A percentile compares a stretch with the other conserved stretches of the same genome.
These are phyloP conservation scores for Phytophthora fragariae DNA, from an alignment of 352 stramenopile genomes.

Conservation along the genomic window DNA sequence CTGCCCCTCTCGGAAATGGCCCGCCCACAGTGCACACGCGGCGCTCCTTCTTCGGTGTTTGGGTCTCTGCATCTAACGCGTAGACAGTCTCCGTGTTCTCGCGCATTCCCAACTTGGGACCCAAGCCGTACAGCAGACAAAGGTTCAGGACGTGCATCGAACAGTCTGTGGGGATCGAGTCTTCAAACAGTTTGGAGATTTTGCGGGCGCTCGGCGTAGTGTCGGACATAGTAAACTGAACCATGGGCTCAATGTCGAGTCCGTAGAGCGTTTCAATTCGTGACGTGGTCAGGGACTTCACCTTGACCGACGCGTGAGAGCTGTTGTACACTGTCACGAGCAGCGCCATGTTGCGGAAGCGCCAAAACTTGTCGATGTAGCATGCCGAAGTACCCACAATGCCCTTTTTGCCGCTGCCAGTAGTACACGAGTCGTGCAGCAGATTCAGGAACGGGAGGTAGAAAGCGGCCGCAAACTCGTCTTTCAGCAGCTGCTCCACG, in stretches of 20 bases:
- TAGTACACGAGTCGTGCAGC: constrained; percentile 3
- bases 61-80: too few relatives aligned
- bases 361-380: background rate
- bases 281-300: too few relatives aligned
- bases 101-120: too few relatives aligned
- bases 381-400: too few relatives aligned
- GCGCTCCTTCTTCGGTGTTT: too few relatives aligned
- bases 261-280: too few relatives aligned
- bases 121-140: constrained; percentile 9
- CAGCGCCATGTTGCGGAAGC: too few relatives aligned
- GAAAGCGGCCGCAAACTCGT: background rate
- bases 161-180: constrained; percentile 2
- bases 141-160: constrained; percentile 16
- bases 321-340: too few relatives aligned
- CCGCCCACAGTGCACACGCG: too few relatives aligned
- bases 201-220: constrained; percentile 6
- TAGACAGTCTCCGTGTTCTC: constrained; percentile 3
- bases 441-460: constrained; percentile 6
- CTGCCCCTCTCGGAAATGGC: too few relatives aligned
- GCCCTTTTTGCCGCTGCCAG: background rate
- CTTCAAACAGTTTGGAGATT: constrained; percentile 7
- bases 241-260: background rate
- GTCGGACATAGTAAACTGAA: constrained; percentile 12
- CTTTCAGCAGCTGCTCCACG: background rate
- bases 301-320: too few relatives aligned